Evolutionary conservation across 163 green algal species (phyloP), one percentile per base, ranked within the genome.

Genomic region (Chloromonas sp.): DNA sequence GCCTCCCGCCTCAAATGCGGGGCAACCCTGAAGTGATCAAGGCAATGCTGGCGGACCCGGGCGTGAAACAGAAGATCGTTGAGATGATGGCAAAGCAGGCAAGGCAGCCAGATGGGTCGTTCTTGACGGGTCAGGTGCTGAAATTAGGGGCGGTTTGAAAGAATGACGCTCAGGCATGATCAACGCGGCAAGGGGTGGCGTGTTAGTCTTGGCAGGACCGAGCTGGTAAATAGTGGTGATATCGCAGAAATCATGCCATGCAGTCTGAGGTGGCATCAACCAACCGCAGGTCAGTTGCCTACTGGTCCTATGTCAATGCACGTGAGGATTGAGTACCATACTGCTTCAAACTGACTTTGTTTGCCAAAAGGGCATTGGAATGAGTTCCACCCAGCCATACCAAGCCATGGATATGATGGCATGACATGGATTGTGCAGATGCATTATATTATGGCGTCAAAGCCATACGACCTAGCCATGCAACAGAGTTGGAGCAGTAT

Each of bases 61-160:
- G 71, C 71, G 13, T 79, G 71, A 79, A 79, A 14, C 5, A 14
- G 5, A 79, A 79, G 71, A 36, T 79, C 2, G 71, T 36, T 2
- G 71, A 79, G 71, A 79, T 79, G 71, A 79, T 79, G 2, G 14
- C 13, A 11, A 79, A 79, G 71, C 71, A 79, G 71, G 71, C 58
- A 14, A 11, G 5, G 71, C 71, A 36, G 11, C 5, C 2, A 79
- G 2, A 14, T 14, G 11, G 71, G 71, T 79, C 5, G 2, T 79
- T 79, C 58, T 14, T 14, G 5, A 5, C 14, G 71, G 13, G 58
- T 14, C 13, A 58, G 13, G 66, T 76, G 36, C 71, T 36, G 2
- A 36, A 79, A 58, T 59, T 2, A 79, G 5, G 71, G 71, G 13
- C 66, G 66, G 11, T 11, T 58, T 79, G 71, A 2, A 14, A 2